Evolutionary conservation across 148 eudicot genomes (phyloP).

Genomic region (Rhododendron griersonianum): DNA sequence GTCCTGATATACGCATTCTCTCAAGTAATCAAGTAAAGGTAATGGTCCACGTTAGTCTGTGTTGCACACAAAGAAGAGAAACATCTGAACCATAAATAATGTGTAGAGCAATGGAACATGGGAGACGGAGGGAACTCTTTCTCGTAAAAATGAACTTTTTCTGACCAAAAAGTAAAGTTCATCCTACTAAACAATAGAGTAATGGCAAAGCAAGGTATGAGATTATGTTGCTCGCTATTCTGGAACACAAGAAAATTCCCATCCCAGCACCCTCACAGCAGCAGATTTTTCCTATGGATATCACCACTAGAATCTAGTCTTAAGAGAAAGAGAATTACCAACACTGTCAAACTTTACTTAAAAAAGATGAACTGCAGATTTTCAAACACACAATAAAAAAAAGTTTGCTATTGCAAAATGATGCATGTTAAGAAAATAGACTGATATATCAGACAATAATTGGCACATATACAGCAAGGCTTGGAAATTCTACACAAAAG

Average conservation of each 20-base stretch:
- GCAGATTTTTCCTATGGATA: not conserved
- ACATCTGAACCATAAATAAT: not conserved
- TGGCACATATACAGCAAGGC: not conserved
- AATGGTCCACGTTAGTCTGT: not conserved
- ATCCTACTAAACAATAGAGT: not conserved
- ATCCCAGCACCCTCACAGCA: not conserved
- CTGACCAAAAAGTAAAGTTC: not conserved
- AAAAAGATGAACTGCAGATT: slow-evolving; percentile 1
- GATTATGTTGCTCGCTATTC: not conserved
- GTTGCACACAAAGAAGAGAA: slow-evolving; percentile 1
- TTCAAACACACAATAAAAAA: not conserved
- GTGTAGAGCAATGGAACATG: not conserved
- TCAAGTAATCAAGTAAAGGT: not conserved
- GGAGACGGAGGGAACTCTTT: not conserved
- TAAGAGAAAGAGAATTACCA: not conserved
- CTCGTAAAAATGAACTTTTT: not conserved
- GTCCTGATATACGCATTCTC: not conserved
- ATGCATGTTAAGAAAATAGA: not conserved
- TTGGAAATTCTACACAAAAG: not conserved
- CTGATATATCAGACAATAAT: not conserved
- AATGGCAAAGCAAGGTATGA: not conserved
- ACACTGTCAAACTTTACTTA: not conserved
- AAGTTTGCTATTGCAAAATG: not conserved
- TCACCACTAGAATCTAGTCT: not conserved
- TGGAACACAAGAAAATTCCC: not conserved